phyloP scores from a whole-genome alignment of 2,329 filamentous ascomycete species.

The Didymella glomerata region DNA sequence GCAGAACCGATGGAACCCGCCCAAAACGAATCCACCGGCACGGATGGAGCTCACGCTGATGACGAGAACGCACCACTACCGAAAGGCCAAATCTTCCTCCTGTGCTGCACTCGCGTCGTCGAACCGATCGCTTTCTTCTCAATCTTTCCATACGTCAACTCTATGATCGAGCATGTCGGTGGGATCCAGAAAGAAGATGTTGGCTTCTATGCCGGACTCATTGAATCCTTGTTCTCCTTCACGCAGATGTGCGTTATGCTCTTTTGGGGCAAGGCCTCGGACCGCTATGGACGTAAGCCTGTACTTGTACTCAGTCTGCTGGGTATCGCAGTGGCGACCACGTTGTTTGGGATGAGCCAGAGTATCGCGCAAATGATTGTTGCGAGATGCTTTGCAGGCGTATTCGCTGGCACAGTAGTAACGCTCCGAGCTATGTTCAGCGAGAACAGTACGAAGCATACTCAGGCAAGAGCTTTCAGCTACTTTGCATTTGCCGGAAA shows the following conservation, averaged over 20 bases:
- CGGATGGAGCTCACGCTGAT: slow-evolving; percentile 20
- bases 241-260: slow-evolving; percentile 83
- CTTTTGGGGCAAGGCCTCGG: slow-evolving; percentile 72
- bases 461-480: slow-evolving; percentile 76
- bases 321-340: slow-evolving; percentile 68
- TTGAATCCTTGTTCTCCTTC: slow-evolving; percentile 74
- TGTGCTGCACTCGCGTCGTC: slow-evolving; percentile 76
- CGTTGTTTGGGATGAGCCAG: slow-evolving; percentile 72
- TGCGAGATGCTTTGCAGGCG: slow-evolving; percentile 73
- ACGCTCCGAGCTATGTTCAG: slow-evolving; percentile 80
- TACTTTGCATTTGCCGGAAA: slow-evolving; percentile 81
- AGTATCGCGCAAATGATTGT: slow-evolving; percentile 78
- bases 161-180: slow-evolving; percentile 76
- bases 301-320: slow-evolving; percentile 72
- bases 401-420: slow-evolving; percentile 77
- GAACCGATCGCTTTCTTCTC: slow-evolving; percentile 85
- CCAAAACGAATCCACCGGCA: slow-evolving; percentile 4
- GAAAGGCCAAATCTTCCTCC: slow-evolving; percentile 68
- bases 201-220: slow-evolving; percentile 81
- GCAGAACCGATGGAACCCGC: slow-evolving; percentile 23
- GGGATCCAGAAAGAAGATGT: slow-evolving; percentile 69
- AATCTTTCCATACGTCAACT: slow-evolving; percentile 81
- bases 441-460: slow-evolving; percentile 74
- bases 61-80: slow-evolving; percentile 43
- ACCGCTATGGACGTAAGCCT: slow-evolving; percentile 75